A percentile compares a stretch with the other conserved stretches of the same genome.
Conservation (phyloP, 106 monocot genomes). For the Dendrobium nobile region DNA sequence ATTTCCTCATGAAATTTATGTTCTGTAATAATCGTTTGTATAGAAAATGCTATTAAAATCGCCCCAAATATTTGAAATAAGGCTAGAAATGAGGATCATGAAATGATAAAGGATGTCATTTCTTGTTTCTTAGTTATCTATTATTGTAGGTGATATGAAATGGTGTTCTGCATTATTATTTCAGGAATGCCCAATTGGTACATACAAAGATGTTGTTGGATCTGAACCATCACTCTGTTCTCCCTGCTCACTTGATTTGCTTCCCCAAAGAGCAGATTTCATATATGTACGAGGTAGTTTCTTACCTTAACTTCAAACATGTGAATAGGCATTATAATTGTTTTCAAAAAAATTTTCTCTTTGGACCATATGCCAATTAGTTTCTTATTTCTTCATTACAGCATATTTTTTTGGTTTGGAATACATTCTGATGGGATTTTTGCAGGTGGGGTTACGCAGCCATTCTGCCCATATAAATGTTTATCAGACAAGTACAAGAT, state of each 20-base stretch:
- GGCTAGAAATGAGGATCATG: not conserved
- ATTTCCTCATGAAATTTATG: too few relatives aligned
- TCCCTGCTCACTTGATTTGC: slow-evolving; percentile 50
- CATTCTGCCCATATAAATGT: slow-evolving; percentile 81
- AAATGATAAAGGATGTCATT: not conserved
- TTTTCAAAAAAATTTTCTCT: not conserved
- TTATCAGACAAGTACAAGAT: slow-evolving; percentile 87
- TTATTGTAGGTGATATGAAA: not conserved
- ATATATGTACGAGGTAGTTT: slow-evolving; percentile 82
- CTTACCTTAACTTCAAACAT: not conserved
- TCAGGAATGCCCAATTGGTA: slow-evolving; percentile 93
- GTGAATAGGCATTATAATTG: slow-evolving; percentile 11
- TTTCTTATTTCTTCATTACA: not conserved
- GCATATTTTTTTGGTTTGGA: not conserved
- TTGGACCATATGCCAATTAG: not conserved
- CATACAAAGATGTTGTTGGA: slow-evolving; percentile 80
- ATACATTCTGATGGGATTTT: not conserved
- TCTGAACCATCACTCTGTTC: slow-evolving; percentile 69
- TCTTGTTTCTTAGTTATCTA: not conserved
- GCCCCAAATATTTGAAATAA: not conserved
- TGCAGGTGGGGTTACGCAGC: slow-evolving; percentile 73
- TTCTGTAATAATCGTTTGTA: too few relatives aligned
- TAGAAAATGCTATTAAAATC: not conserved
- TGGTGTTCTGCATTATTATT: slow-evolving; percentile 14
- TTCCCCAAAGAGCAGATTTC: slow-evolving; percentile 75